These are phyloP conservation scores for Scedosporium apiospermum DNA, from an alignment of 2,329 filamentous ascomycete genomes.

Conservation along the genomic window DNA sequence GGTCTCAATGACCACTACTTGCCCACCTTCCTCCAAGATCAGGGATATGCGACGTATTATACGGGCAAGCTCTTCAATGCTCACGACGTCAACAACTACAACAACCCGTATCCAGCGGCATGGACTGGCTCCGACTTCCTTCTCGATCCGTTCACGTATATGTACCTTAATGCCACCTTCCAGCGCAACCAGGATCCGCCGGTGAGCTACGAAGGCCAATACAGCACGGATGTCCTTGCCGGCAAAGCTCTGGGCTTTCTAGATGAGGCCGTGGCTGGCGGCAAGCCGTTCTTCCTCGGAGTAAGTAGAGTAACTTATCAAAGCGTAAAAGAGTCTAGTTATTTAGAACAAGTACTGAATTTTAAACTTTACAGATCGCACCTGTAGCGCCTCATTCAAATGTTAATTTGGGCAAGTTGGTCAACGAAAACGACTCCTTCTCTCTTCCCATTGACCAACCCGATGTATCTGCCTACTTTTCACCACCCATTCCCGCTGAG, in stretches of 20 bases:
- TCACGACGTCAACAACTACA: slow-evolving; percentile 37
- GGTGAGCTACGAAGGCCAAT: slow-evolving; percentile 39
- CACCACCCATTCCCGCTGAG: slow-evolving; percentile 29
- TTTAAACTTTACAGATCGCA: slow-evolving; percentile 22
- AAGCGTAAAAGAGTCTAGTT: too few relatives aligned
- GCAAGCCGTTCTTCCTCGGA: slow-evolving; percentile 45
- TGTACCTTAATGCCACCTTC: slow-evolving; percentile 57
- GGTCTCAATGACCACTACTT: slow-evolving; percentile 41
- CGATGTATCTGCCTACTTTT: slow-evolving; percentile 14
- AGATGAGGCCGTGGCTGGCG: slow-evolving; percentile 34
- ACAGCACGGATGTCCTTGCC: slow-evolving; percentile 42
- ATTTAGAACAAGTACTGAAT: too few relatives aligned
- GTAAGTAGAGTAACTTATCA: slow-evolving; percentile 5
- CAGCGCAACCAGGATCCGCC: slow-evolving; percentile 48
- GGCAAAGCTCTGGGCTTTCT: slow-evolving; percentile 42
- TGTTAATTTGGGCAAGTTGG: slow-evolving; percentile 14
- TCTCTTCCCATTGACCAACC: not conserved
- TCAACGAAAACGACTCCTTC: slow-evolving; percentile 1
- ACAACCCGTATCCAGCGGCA: slow-evolving; percentile 41
- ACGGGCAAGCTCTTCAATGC: slow-evolving; percentile 46
- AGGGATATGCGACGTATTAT: slow-evolving; percentile 44
- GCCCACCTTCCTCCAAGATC: slow-evolving; percentile 39
- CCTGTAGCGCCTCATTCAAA: slow-evolving; percentile 29
- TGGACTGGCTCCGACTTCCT: slow-evolving; percentile 49
- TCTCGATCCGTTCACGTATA: slow-evolving; percentile 58